Base-by-base conservation (phyloP, 176 grass and related monocot species). In the Aegilops longissima region DNA sequence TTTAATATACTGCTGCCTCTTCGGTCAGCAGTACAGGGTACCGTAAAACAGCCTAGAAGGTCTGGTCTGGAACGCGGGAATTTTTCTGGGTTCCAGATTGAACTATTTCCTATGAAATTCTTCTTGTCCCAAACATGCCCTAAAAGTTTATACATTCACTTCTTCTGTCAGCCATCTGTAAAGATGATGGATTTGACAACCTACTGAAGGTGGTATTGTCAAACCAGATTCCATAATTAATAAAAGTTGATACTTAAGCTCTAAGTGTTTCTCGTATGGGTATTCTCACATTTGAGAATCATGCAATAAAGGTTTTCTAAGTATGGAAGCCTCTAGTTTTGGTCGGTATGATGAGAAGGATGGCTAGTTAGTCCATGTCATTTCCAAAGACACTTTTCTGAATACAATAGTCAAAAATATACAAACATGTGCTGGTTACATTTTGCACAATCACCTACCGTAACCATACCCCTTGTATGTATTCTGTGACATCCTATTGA, bases 401-500 rank as follows among this genome's bases (percentile, higher is more conserved):
- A 74, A 62, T 44, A 73, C 52, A 30, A 74, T 61, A 9, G 30
- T 56, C 42, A 13, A 13, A 3, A 54, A 1, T 78, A 40, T 56
- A 78, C n/a, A 49, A 30, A 45, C 73, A 85, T 77, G 14, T 21
- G 21, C 47, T 77, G 74, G 27, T 45, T 73, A 73, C 36, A 81
- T 74, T 81, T 80, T 63, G 38, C 67, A 65, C 25, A 59, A 25
- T 36, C 56, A 64, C 86, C 86, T 38, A 83, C 68, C 66, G 13
- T 17, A 65, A 47, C 6, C 78, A 33, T 49, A 73, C 20, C 31
- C 83, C 51, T 23, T 18, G 44, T 66, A 34, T 9, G 61, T 38
- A 77, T 76, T 67, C 42, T 68, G 67, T 45, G 82, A 76, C 73
- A 73, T 80, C 5, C 25, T 39, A 36, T 80, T 75, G 42, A 75